These are phyloP conservation scores for Penicillium brevicompactum DNA, from an alignment of 2,329 filamentous ascomycete species.

Conservation along the genomic window DNA sequence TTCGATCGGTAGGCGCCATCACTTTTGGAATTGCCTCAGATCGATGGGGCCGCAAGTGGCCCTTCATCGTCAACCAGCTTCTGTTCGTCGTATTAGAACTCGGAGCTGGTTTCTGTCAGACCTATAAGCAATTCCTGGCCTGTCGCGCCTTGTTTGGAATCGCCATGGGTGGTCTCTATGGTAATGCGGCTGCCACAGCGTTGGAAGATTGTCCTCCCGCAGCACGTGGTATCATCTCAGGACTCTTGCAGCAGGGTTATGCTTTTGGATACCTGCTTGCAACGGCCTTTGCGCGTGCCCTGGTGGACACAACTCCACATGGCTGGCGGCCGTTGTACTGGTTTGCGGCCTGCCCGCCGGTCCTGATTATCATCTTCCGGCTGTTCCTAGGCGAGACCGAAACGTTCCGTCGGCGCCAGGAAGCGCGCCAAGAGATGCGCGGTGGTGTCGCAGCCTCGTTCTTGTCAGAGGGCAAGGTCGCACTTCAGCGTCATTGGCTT, in stretches of 20 bases:
- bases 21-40: slow-evolving; percentile 57
- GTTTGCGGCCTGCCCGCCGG: slow-evolving; percentile 81
- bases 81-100: slow-evolving; percentile 64
- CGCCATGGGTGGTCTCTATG: slow-evolving; percentile 66
- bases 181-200: slow-evolving; percentile 63
- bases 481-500: slow-evolving; percentile 77
- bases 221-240: slow-evolving; percentile 62
- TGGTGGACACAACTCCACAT: slow-evolving; percentile 70
- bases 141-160: slow-evolving; percentile 64
- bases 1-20: slow-evolving; percentile 61
- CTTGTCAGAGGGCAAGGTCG: slow-evolving; percentile 74
- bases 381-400: slow-evolving; percentile 78
- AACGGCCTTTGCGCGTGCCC: slow-evolving; percentile 53
- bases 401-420: slow-evolving; percentile 67
- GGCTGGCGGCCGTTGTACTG: slow-evolving; percentile 85
- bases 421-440: slow-evolving; percentile 58
- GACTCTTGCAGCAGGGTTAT: slow-evolving; percentile 65
- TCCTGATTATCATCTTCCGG: slow-evolving; percentile 78
- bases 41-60: slow-evolving; percentile 60
- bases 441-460: slow-evolving; percentile 69
- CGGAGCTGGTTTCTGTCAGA: slow-evolving; percentile 61
- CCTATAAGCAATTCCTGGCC: slow-evolving; percentile 60
- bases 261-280: slow-evolving; percentile 66
- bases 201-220: slow-evolving; percentile 63
- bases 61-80: slow-evolving; percentile 62